These are phyloP conservation scores for Vicia faba DNA, from an alignment of 306 rosid species.

Conservation along the genomic window DNA sequence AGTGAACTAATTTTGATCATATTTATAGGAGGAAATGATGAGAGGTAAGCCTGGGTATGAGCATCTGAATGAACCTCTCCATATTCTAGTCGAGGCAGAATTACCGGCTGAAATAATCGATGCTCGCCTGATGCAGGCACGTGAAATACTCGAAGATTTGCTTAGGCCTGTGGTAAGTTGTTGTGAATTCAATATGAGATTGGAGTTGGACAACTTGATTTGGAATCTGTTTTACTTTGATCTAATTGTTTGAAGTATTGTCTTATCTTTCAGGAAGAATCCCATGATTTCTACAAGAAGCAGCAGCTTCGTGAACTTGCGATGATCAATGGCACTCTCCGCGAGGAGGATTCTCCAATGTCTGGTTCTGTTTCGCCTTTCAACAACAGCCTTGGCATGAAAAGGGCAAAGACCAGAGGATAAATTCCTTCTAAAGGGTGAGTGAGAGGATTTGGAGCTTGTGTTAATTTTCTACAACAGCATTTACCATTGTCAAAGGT, in stretches of 20 bases:
- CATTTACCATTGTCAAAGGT: conserved; percentile 49
- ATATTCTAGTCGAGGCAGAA: conserved; percentile 88
- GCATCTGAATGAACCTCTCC: conserved; percentile 92
- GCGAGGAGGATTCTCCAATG: conserved; percentile 97
- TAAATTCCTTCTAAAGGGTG: conserved; percentile 36
- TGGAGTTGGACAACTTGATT: conserved; percentile 10
- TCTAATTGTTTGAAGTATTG: conserved; percentile 28
- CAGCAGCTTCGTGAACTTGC: conserved; percentile 97
- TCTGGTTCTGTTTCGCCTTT: conserved; percentile 85
- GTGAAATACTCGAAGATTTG: conserved; percentile 74
- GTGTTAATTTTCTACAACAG: conserved; percentile 58
- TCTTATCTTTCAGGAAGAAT: conserved; percentile 66
- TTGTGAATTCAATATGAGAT: conserved; percentile 17
- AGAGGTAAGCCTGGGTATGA: conserved; percentile 93
- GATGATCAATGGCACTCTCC: conserved; percentile 88
- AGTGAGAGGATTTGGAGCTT: conserved; percentile 55
- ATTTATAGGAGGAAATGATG: conserved; percentile 85
- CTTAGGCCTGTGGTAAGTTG: conserved; percentile 77
- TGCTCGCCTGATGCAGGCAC: conserved; percentile 81
- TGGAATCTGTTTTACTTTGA: conserved; percentile 12
- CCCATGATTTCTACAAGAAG: conserved; percentile 96
- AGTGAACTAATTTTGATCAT: conserved; percentile 24
- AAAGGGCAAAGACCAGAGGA: conserved; percentile 98
- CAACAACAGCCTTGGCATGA: conserved; percentile 95
- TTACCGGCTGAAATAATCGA: conserved; percentile 85